phyloP scores from a whole-genome alignment of 169 alveolate genomes.

The Cryptosporidium meleagridis region DNA sequence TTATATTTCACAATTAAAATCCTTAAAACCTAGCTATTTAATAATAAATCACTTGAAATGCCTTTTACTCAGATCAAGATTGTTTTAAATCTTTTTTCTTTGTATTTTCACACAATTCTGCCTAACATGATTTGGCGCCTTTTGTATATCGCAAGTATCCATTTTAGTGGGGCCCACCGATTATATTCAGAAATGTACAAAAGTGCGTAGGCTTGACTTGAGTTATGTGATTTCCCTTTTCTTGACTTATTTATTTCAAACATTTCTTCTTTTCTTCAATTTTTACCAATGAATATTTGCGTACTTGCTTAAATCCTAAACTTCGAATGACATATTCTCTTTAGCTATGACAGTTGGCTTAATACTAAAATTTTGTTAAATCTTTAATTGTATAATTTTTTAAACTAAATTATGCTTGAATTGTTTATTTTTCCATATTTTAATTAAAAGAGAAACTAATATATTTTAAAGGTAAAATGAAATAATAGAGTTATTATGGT shows the following conservation, averaged over 20 bases:
- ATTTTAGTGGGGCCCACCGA: conserved; percentile 7
- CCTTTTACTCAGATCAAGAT: background rate
- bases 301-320: too few relatives aligned
- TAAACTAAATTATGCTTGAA: too few relatives aligned
- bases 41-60: background rate
- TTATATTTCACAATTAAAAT: background rate
- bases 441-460: too few relatives aligned
- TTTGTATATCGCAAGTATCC: conserved; percentile 8
- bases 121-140: background rate
- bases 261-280: background rate
- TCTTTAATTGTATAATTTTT: too few relatives aligned
- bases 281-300: too few relatives aligned
- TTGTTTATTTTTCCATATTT: too few relatives aligned
- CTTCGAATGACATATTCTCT: background rate
- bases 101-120: background rate
- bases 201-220: background rate
- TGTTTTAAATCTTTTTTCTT: background rate
- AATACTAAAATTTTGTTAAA: too few relatives aligned
- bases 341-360: background rate
- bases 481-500: background rate
- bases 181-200: background rate
- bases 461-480: too few relatives aligned
- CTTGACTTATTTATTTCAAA: background rate
- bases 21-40: background rate
- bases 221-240: background rate